These are phyloP conservation scores for Fusarium coicis DNA, from an alignment of 2,329 filamentous ascomycete species.

Conservation along the genomic window DNA sequence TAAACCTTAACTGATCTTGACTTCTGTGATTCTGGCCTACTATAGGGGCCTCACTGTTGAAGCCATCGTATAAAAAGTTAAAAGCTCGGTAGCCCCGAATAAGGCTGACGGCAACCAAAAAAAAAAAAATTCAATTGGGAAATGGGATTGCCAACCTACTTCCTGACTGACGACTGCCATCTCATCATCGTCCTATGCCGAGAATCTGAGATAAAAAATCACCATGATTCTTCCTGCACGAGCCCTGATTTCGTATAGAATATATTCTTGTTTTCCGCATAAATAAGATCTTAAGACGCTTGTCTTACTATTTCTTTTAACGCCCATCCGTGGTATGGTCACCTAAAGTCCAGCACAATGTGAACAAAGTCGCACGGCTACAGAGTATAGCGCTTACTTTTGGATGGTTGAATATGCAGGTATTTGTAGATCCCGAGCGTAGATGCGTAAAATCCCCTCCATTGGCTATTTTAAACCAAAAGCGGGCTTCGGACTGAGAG, in stretches of 20 bases:
- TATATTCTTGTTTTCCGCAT: accelerated
- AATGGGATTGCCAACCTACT: no score
- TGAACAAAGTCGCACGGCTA: background rate
- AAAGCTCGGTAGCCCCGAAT: no score
- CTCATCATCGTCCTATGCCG: background rate
- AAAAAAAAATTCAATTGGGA: accelerated
- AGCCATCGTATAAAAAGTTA: no score
- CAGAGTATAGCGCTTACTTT: background rate
- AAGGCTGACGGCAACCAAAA: no score
- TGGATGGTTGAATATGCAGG: background rate
- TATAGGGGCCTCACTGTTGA: no score
- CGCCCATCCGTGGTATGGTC: background rate
- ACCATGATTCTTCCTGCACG: background rate
- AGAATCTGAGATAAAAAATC: background rate
- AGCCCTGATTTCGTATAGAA: background rate
- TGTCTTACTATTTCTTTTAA: accelerated
- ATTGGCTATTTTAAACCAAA: background rate
- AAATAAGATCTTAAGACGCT: background rate
- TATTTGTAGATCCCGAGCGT: background rate
- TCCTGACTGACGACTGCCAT: background rate
- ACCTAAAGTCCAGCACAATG: background rate
- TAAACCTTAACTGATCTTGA: no score
- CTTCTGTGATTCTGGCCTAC: no score
- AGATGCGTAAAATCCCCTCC: background rate
- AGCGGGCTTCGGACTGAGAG: accelerated